These are phyloP conservation scores for Cryptococcus sp. DNA, from an alignment of 1,284 basidiomycete genomes.

Conservation along the genomic window DNA sequence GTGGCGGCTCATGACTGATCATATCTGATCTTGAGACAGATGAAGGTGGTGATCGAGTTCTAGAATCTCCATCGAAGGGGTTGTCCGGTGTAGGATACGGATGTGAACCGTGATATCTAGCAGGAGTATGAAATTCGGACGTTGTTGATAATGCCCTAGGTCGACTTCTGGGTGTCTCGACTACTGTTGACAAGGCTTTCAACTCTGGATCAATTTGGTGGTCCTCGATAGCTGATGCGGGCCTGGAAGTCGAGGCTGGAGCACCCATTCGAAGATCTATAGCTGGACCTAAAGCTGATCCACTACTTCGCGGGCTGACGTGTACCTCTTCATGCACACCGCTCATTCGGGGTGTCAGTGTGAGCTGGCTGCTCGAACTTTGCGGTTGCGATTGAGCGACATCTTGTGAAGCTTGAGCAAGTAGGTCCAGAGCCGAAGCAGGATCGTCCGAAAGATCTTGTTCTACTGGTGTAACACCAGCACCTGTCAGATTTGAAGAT, in stretches of 20 bases:
- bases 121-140: constrained; percentile 21
- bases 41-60: constrained; percentile 2
- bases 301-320: neutral
- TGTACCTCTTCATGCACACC: no score
- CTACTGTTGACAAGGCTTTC: neutral
- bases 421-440: constrained; percentile 36
- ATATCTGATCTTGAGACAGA: constrained; percentile 2
- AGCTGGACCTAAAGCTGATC: constrained; percentile 27
- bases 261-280: constrained; percentile 26
- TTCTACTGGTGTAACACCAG: neutral
- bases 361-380: neutral
- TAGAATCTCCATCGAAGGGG: neutral
- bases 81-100: neutral
- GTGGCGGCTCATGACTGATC: constrained; percentile 1
- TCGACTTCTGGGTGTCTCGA: constrained; percentile 16
- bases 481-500: neutral
- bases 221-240: neutral
- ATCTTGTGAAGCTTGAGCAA: constrained; percentile 41
- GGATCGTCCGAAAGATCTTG: neutral
- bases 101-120: constrained; percentile 3
- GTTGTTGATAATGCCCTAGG: constrained; percentile 13
- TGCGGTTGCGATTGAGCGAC: constrained; percentile 15
- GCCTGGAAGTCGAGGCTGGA: neutral
- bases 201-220: constrained; percentile 18
- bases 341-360: neutral